These are phyloP conservation scores for Arachnopeziza araneosa DNA, from an alignment of 2,329 filamentous ascomycete species.

Conservation along the genomic window DNA sequence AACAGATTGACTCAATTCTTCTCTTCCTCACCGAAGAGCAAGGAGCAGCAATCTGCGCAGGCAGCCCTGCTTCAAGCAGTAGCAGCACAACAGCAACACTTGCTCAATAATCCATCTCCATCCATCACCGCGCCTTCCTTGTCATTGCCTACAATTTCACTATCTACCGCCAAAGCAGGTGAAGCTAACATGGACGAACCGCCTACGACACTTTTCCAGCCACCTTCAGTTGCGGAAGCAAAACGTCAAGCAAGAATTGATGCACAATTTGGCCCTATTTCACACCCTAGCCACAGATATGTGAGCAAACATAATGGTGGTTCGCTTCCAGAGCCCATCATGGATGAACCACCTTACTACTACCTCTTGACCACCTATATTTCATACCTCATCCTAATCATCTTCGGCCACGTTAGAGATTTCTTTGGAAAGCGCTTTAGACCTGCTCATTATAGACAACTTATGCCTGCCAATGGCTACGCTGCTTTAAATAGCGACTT, in stretches of 20 bases:
- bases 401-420: conserved; percentile 91
- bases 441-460: conserved; percentile 73
- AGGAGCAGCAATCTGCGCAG: conserved; percentile 58
- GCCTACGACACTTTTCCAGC: conserved; percentile 78
- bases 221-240: conserved; percentile 77
- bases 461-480: conserved; percentile 81
- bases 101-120: conserved; percentile 45
- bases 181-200: conserved; percentile 68
- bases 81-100: conserved; percentile 55
- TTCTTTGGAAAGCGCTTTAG: conserved; percentile 97
- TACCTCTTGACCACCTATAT: conserved; percentile 97
- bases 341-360: conserved; percentile 96
- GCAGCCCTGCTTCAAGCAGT: conserved; percentile 59
- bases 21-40: conserved; percentile 71
- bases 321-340: conserved; percentile 73
- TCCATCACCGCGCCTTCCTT: conserved; percentile 67
- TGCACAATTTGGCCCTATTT: conserved; percentile 85
- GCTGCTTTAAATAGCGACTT: conserved; percentile 96
- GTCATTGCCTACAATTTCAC: conserved; percentile 82
- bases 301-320: conserved; percentile 81
- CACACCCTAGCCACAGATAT: conserved; percentile 77
- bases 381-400: conserved; percentile 92
- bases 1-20: conserved; percentile 81
- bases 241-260: conserved; percentile 71
- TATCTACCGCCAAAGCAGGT: conserved; percentile 78